These are phyloP conservation scores for Corynascus novoguineensis DNA, from an alignment of 495 filamentous ascomycete genomes.

Conservation along the genomic window DNA sequence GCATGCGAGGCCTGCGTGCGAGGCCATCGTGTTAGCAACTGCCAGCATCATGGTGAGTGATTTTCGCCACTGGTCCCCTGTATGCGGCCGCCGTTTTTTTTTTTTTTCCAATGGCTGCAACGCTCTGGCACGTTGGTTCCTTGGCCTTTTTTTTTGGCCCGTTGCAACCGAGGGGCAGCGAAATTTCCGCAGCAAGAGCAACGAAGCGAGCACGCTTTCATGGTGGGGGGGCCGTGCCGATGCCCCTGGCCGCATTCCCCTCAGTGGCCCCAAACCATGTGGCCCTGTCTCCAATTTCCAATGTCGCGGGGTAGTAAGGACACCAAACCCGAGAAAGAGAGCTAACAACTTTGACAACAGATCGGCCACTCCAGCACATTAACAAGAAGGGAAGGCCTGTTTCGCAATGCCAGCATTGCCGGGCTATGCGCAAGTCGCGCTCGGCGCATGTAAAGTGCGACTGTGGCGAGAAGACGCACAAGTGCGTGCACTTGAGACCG, in stretches of 20 bases:
- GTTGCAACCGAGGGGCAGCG: constrained; percentile 32
- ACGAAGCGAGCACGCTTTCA: constrained; percentile 3
- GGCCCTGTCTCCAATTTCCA: constrained; percentile 13
- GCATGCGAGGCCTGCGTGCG: constrained; percentile 92
- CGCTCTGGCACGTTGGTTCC: constrained; percentile 4
- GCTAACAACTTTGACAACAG: constrained; percentile 47
- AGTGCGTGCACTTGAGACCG: constrained; percentile 57
- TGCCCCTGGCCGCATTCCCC: constrained; percentile 12
- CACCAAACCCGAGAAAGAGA: constrained; percentile 4
- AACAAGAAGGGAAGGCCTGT: constrained; percentile 98
- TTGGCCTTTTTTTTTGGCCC: constrained; percentile 23
- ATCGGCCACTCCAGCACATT: constrained; percentile 90
- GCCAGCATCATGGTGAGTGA: constrained; percentile 79
- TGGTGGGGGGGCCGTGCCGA: background rate
- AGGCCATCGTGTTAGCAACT: constrained; percentile 90
- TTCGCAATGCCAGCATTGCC: constrained; percentile 97
- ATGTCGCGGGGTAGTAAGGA: constrained; percentile 13
- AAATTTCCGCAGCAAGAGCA: constrained; percentile 22
- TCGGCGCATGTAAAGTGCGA: constrained; percentile 95
- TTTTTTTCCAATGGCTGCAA: background rate
- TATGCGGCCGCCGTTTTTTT: constrained; percentile 6
- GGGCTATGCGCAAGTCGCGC: constrained; percentile 93
- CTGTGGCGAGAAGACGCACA: constrained; percentile 86
- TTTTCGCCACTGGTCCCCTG: constrained; percentile 20
- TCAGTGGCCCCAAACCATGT: constrained; percentile 7